Base-by-base conservation (phyloP, 2,329 filamentous ascomycete genomes). In the Tolypocladium amazonense region DNA sequence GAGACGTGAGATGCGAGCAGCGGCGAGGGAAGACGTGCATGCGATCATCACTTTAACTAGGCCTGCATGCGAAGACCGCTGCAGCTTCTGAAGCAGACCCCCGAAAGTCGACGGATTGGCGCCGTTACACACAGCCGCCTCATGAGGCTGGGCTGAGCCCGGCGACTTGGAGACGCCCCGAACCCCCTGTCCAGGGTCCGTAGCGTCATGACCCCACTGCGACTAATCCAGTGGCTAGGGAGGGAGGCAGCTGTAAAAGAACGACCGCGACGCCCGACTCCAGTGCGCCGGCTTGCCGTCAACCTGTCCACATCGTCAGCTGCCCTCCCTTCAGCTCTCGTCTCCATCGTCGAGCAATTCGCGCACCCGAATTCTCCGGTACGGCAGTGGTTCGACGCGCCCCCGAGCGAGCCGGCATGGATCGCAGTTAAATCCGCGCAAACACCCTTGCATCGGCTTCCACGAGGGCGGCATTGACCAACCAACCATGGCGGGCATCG, bases 401-500 rank as follows among this genome's bases (percentile, higher is more conserved):
- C 8, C 15, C 30, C 45, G 30, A 14, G 12, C 23, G 15, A 20
- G 47, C 56, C 59, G 62, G 43, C 38, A 63, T 63, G 62, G 47
- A 35, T 23, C 37, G 11, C 55, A 15, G 38, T 30, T 56, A 15
- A 43, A 45, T 6, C 41, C n/a, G n/a, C 43, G 27, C 15, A 37
- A 37, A 2, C 25, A 52, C 27, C 56, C 14, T 55, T 56, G 45
- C 33, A 27, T 33, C 39, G 11, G 45, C 58, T 23, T 27, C 43
- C 37, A 39, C 33, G 4, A 52, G 43, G 20, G 45, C 47, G 30
- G 35, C 23, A 38, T 18, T 30, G 43, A 53, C 57, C 23, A 45
- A 27, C 56, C 52, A 47, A 64, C 47, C 66, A 96, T 96, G 92
- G 92, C 90, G 62, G 91, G 90, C 71, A 95, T 97, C 80, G 94